Evolutionary conservation across 176 grass and related monocot genomes (phyloP), one percentile per base, ranked within the genome.

Genomic region (Guadua angustifolia): DNA sequence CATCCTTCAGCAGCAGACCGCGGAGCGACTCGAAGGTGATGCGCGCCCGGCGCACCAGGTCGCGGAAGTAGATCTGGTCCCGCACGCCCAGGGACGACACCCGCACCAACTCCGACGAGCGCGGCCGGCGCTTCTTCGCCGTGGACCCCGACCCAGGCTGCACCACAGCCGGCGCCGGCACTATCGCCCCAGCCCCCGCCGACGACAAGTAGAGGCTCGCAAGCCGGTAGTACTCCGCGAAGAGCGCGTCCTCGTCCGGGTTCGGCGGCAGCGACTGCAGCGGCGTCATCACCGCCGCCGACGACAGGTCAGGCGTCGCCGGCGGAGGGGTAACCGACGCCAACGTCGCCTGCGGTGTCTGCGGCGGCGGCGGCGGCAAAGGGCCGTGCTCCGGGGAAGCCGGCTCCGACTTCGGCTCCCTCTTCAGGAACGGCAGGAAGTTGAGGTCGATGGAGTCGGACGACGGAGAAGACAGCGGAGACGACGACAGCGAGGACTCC

Each of bases 11-110:
- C 39, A 94, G 83, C 42, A 90, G 82, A 4, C 84, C 71, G 19
- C 93, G 91, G 42, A 99, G 90, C 18, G 88, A 99, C 56, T 99
- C 93, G 59, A 92, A 99, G 22, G 97, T 99, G 83, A 96, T 96
- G 79, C 97, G 93, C 52, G 97, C 92, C 79, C 93, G 91, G 19
- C 97, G 93, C 40, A 94, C 88, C 12, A 89, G 68, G 81, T 96
- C 89, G 26, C 97, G 97, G 77, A 94, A 96, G 72, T 96, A 94
- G 89, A 99, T 92, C 93, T 89, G 91, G 66, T 99, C 97, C 58
- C 81, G 87, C 33, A 81, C 51, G 73, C 88, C 80, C 15, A 99
- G 82, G 13, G 93, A 92, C 42, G 91, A 94, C 19, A 95, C 97
- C 65, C 97, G 93, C 32, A 99, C 97, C 86, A 99, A 88, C 80